phyloP scores from a whole-genome alignment of 345 rosid species.

The Salix koriyanagi region DNA sequence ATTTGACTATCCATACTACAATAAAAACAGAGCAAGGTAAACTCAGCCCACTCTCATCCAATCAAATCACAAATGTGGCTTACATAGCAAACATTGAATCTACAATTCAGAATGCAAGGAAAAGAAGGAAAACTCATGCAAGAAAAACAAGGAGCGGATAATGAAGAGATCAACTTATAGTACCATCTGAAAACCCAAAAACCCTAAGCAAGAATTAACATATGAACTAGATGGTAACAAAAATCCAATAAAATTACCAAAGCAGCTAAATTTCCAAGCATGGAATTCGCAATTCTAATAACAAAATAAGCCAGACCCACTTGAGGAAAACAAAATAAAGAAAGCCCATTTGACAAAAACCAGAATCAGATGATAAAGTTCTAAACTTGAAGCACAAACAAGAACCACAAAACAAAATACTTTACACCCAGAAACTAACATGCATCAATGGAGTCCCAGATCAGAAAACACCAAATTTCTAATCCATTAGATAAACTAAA shows the following conservation, averaged over 20 bases:
- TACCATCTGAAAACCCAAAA: neutral
- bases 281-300: neutral
- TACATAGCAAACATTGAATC: neutral
- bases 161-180: neutral
- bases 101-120: neutral
- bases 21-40: neutral
- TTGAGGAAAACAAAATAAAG: neutral
- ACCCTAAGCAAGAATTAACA: neutral
- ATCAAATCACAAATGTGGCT: neutral
- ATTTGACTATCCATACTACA: constrained; percentile 3
- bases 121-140: neutral
- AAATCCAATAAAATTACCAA: no score
- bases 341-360: neutral
- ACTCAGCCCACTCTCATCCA: neutral
- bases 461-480: neutral
- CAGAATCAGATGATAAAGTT: neutral
- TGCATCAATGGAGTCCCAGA: neutral
- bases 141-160: neutral
- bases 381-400: neutral
- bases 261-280: neutral
- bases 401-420: neutral
- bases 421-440: neutral
- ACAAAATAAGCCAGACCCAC: neutral
- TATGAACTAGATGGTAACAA: no score
- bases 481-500: neutral